phyloP scores from a whole-genome alignment of 2,329 filamentous ascomycete genomes.

The Tolypocladium ophioglossoides region DNA sequence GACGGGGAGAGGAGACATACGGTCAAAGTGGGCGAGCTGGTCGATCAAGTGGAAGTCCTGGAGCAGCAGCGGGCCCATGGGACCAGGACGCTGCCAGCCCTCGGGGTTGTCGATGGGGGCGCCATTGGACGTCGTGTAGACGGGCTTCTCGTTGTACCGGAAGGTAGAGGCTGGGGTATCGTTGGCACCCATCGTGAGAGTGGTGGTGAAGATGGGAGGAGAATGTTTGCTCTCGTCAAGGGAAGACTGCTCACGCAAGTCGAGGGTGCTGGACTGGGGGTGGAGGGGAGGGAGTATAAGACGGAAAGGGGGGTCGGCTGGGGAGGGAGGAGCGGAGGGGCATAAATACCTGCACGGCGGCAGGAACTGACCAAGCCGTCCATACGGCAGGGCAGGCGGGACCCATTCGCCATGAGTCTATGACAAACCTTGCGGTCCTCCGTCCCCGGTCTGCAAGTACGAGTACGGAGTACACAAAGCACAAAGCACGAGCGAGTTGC shows the following conservation, averaged over 20 bases:
- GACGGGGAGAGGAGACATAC: slow-evolving; percentile 9
- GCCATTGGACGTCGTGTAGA: slow-evolving; percentile 51
- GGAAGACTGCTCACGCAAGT: neutral
- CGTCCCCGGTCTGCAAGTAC: neutral
- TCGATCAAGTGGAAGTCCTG: slow-evolving; percentile 59
- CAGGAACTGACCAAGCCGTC: neutral
- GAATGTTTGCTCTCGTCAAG: neutral
- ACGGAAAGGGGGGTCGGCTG: neutral
- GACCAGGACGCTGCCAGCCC: slow-evolving; percentile 39
- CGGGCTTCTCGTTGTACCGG: slow-evolving; percentile 46
- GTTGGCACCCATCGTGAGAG: slow-evolving; percentile 30
- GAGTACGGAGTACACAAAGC: too few species aligned
- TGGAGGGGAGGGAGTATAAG: neutral
- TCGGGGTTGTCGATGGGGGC: slow-evolving; percentile 42
- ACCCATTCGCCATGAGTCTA: neutral
- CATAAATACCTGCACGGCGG: neutral
- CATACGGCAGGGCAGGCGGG: neutral
- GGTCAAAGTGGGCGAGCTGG: slow-evolving; percentile 43
- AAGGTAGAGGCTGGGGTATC: slow-evolving; percentile 32
- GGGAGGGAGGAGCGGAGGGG: neutral
- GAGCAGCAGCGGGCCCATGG: slow-evolving; percentile 47
- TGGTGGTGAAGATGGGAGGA: neutral
- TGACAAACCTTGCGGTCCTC: neutral
- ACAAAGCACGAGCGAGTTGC: too few species aligned
- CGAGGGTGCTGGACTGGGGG: too few species aligned